Evolutionary conservation across 352 stramenopile species (phyloP).

Genomic region (Phytophthora boehmeriae): DNA sequence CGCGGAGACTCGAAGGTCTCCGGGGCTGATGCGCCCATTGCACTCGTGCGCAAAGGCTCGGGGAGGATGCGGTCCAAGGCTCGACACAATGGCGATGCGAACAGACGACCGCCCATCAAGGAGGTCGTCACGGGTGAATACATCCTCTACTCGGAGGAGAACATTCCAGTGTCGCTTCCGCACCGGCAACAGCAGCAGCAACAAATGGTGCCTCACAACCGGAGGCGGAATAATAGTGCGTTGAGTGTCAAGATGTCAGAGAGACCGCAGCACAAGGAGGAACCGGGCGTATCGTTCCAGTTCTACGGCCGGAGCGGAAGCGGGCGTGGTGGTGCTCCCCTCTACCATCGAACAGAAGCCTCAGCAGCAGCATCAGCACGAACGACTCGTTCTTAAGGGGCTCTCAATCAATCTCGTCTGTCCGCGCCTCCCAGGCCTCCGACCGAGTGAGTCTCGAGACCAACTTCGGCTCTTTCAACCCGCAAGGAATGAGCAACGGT

Average conservation of each 20-base stretch:
- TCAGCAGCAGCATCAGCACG: constrained; percentile 41
- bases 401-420: constrained; percentile 49
- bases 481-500: constrained; percentile 18
- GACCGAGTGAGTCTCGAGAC: constrained; percentile 79
- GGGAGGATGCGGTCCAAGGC: constrained; percentile 52
- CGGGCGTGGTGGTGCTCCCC: constrained; percentile 12
- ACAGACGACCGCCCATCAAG: constrained; percentile 28
- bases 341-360: constrained; percentile 24
- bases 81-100: constrained; percentile 27
- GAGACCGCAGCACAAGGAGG: constrained; percentile 28
- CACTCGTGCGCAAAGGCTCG: constrained; percentile 64
- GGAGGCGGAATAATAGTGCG: constrained; percentile 17
- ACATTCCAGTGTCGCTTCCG: constrained; percentile 28
- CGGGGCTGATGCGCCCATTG: constrained; percentile 12
- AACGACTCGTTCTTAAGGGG: constrained; percentile 65
- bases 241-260: constrained; percentile 17
- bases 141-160: constrained; percentile 42
- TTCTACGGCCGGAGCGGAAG: constrained; percentile 61
- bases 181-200: constrained; percentile 31
- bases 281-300: constrained; percentile 61
- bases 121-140: constrained; percentile 39
- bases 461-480: constrained; percentile 76
- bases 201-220: constrained; percentile 24
- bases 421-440: constrained; percentile 48
- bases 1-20: constrained; percentile 12